Evolutionary conservation across 23 red algal genomes (phyloP), one percentile per base, ranked within the genome.

Genomic region (Gracilaria domingensis): DNA sequence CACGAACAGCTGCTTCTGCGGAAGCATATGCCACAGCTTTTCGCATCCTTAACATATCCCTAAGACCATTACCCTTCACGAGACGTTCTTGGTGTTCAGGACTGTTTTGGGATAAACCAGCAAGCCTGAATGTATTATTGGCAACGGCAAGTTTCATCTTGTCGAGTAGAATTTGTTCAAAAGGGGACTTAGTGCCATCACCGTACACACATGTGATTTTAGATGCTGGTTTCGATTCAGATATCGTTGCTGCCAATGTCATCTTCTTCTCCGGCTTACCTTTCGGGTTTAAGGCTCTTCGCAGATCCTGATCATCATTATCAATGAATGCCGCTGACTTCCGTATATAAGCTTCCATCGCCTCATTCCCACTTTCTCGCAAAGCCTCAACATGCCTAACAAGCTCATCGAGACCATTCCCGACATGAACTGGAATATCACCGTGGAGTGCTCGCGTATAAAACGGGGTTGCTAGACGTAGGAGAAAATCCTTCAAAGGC

Each of bases 311-410:
- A 23, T 45, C 25, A 54, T 57, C 35, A 8, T 28, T 16, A 28
- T 82, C 79, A 36, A 97, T 65, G 40, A 97, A 86, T 37, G 74
- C 51, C 7, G 87, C 88, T 30, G 91, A 81, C 45, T 72, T 76
- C 54, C 77, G 66, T 6, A 97, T 34, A 87, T 93, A 97, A 76
- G 79, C 83, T 62, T 66, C 32, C 44, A 92, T 47, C 24, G 95
- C 80, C 42, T 75, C 45, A 9, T 66, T 90, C 34, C 86, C 88
- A 34, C 93, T 83, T 61, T 62, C 55, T 0, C 88, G 66, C 60
- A 97, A 57, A 12, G 95, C 34, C 39, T 91, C 88, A 32, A 97
- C 95, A 87, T 97, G 95, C 12, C 95, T 71, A 28, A 93, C 73
- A 16, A 97, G 65, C 74, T 97, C 95, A 44, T 97, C 95, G 13